Evolutionary conservation across 345 rosid genomes (phyloP), one percentile per base, ranked within the genome.

Genomic region (Cardiospermum halicacabum): DNA sequence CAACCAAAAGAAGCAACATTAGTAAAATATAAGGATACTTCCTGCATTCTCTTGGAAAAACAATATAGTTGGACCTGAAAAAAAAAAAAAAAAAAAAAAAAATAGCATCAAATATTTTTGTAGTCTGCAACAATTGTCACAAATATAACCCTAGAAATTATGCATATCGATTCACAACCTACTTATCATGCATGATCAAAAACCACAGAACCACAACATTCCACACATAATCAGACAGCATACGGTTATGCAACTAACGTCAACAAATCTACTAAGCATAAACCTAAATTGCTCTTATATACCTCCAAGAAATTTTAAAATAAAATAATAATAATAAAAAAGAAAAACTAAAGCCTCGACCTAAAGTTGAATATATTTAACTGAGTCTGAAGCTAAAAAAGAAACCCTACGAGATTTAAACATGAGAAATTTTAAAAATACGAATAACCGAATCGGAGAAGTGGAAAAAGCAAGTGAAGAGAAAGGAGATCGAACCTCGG

Each of bases 31-130:
- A 59, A 94, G 91, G 97, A 94, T 94, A 91, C 99, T 94, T 77
- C 99, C 99, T 3, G 99, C 99, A 81, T 94, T 94, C 78, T 94
- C 99, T 78, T 94, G 98, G 78, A 93, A 94, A 80, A 91, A 94
- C 68, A 94, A 70, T 75, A 94, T 76, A 22, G 99, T 94, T 54
- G 99, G 99, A 74, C 99, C 99, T 94, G 97, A 76, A 90, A 56
- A 24, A 69, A 5, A 15, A 45, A 71, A 63, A 61, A 66, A n/a
- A n/a, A n/a, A n/a, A n/a, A n/a, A n/a, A n/a, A n/a, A n/a, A n/a
- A n/a, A n/a, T n/a, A n/a, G n/a, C n/a, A n/a, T n/a, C 24, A 18
- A 66, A 18, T 40, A 5, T 18, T 1, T n/a, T 39, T 65, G 55
- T 56, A 65, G 58, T 27, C 32, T 65, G 58, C 31, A 62, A 24